These are phyloP conservation scores for Cyanidiococcus yangmingshanensis DNA, from an alignment of 23 red algal genomes.

Conservation along the genomic window DNA sequence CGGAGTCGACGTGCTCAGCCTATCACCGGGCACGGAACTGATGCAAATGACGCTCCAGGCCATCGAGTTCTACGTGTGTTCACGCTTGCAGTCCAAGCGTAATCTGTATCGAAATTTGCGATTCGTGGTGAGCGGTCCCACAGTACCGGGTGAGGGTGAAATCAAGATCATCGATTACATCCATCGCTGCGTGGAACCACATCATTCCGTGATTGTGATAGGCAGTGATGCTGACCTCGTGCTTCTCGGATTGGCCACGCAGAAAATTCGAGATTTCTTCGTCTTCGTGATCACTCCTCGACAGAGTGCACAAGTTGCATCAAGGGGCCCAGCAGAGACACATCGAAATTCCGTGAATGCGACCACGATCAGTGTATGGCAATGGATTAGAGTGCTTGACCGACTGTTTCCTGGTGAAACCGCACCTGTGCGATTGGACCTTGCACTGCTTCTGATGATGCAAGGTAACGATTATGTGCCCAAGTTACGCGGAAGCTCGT, in stretches of 20 bases:
- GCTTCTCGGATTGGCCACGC: slow-evolving; percentile 51
- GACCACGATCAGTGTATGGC: not conserved
- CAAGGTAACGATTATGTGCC: slow-evolving; percentile 80
- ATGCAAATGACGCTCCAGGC: slow-evolving; percentile 34
- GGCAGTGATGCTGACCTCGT: slow-evolving; percentile 79
- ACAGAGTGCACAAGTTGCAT: not conserved
- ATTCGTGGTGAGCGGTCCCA: slow-evolving; percentile 46
- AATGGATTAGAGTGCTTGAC: slow-evolving; percentile 24
- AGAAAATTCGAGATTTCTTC: slow-evolving; percentile 52
- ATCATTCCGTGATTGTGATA: slow-evolving; percentile 55
- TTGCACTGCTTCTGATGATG: slow-evolving; percentile 38
- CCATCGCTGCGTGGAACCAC: slow-evolving; percentile 16
- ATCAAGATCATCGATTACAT: slow-evolving; percentile 80
- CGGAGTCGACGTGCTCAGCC: slow-evolving; percentile 37
- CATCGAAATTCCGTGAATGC: not conserved
- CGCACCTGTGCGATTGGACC: slow-evolving; percentile 37
- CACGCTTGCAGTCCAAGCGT: slow-evolving; percentile 56
- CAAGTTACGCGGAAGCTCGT: slow-evolving; percentile 49
- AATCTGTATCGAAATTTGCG: slow-evolving; percentile 42
- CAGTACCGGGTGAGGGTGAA: slow-evolving; percentile 92
- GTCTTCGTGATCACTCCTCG: slow-evolving; percentile 30
- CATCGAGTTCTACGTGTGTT: slow-evolving; percentile 54
- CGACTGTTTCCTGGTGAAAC: slow-evolving; percentile 58
- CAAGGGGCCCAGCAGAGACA: not conserved
- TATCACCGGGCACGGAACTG: slow-evolving; percentile 68